Percentiles rank a stretch among this genome's conserved stretches.
Evolutionary conservation across 78 protist genomes (phyloP).

Genomic region (Polysphondylium violaceum): DNA sequence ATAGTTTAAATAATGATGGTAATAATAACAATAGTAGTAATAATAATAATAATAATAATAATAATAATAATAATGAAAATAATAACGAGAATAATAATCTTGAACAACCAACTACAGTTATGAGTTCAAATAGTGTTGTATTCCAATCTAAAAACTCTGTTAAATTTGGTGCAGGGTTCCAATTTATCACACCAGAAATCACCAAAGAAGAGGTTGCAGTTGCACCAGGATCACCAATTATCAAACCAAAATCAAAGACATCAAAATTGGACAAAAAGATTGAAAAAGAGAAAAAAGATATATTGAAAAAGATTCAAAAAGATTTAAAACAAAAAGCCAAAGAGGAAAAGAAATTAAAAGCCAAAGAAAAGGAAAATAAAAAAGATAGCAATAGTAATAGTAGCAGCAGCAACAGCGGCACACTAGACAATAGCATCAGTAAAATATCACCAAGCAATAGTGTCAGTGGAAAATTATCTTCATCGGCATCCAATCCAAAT

Average conservation of each 20-base stretch:
- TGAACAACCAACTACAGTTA: background rate
- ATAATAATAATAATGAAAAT: background rate
- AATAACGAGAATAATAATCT: background rate
- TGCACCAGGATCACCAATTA: background rate
- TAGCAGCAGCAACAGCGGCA: background rate
- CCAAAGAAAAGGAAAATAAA: background rate
- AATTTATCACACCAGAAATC: background rate
- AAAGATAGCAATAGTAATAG: slow-evolving; percentile 9
- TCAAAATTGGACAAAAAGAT: slow-evolving; percentile 27
- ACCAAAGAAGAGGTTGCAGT: background rate
- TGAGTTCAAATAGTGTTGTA: background rate
- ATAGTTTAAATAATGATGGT: background rate
- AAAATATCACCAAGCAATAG: slow-evolving; percentile 5
- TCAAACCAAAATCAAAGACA: slow-evolving; percentile 7
- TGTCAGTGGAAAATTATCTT: background rate
- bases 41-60: background rate
- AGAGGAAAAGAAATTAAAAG: slow-evolving; percentile 7
- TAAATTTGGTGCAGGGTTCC: background rate
- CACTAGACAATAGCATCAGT: background rate
- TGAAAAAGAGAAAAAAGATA: slow-evolving; percentile 37
- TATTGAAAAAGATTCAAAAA: slow-evolving; percentile 39
- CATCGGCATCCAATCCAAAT: slow-evolving; percentile 1
- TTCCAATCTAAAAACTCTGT: background rate
- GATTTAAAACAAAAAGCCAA: slow-evolving; percentile 25
- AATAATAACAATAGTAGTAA: background rate